Conservation (phyloP, 129 eudicot genomes). For the Flaveria trinervia region DNA sequence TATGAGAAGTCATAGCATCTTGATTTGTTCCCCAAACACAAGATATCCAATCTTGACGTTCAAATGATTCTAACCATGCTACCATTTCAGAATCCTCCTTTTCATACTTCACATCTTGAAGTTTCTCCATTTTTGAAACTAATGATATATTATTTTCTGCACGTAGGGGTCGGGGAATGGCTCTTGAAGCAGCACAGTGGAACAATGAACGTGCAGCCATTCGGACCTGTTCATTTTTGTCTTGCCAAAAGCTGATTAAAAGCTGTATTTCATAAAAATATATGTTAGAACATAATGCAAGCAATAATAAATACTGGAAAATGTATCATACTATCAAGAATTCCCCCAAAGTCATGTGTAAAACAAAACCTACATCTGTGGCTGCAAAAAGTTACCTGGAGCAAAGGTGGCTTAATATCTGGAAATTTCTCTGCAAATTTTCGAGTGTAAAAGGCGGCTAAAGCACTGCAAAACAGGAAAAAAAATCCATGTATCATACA, state of each 20-base stretch:
- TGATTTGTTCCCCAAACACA: slow-evolving; percentile 95
- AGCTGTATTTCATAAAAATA: slow-evolving; percentile 48
- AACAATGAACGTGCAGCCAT: slow-evolving; percentile 97
- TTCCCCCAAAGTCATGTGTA: slow-evolving; percentile 6
- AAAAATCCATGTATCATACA: slow-evolving; percentile 1
- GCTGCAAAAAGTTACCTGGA: slow-evolving; percentile 60
- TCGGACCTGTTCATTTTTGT: slow-evolving; percentile 83
- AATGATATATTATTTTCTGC: slow-evolving; percentile 29
- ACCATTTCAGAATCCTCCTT: slow-evolving; percentile 61
- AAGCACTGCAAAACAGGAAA: slow-evolving; percentile 62
- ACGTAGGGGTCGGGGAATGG: slow-evolving; percentile 75
- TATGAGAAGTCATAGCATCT: slow-evolving; percentile 94
- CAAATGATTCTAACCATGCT: slow-evolving; percentile 92
- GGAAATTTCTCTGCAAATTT: slow-evolving; percentile 79
- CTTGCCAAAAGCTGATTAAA: slow-evolving; percentile 95
- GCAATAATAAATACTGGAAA: background rate
- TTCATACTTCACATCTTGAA: slow-evolving; percentile 18
- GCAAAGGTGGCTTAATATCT: slow-evolving; percentile 83
- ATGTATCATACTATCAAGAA: slow-evolving; percentile 6
- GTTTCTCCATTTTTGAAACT: slow-evolving; percentile 17
- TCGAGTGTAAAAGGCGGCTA: slow-evolving; percentile 93
- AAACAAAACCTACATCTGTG: slow-evolving; percentile 3
- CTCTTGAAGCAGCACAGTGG: slow-evolving; percentile 98
- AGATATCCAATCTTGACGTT: slow-evolving; percentile 90
- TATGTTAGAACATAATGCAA: slow-evolving; percentile 5